Evolutionary conservation across 2,329 filamentous ascomycete species (phyloP).

Genomic region (Daldinia sp.): DNA sequence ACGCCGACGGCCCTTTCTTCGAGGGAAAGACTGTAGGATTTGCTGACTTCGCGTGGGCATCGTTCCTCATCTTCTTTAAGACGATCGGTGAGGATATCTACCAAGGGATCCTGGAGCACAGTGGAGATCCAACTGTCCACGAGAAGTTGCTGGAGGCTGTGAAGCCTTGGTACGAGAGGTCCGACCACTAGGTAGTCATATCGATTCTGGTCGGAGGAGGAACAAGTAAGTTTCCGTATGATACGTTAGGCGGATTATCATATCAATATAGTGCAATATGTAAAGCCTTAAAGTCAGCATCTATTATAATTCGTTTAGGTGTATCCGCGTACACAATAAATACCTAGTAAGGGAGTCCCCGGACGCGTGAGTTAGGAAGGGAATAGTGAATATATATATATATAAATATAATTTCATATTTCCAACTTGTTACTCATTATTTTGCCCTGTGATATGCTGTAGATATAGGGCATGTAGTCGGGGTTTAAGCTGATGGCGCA

Average conservation of each 20-base stretch:
- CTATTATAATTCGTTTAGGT: too few species aligned
- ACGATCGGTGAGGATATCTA: slow-evolving; percentile 49
- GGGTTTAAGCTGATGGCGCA: too few species aligned
- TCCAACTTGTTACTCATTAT: too few species aligned
- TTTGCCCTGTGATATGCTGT: too few species aligned
- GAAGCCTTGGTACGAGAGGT: slow-evolving; percentile 53
- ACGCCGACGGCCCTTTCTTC: slow-evolving; percentile 67
- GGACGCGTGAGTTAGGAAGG: too few species aligned
- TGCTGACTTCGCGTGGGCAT: slow-evolving; percentile 66
- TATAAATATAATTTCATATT: too few species aligned
- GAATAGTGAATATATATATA: too few species aligned
- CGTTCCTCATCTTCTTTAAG: slow-evolving; percentile 50
- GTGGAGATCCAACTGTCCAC: slow-evolving; percentile 51
- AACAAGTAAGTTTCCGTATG: not conserved
- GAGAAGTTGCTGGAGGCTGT: slow-evolving; percentile 51
- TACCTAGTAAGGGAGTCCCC: too few species aligned
- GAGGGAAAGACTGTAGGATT: slow-evolving; percentile 63
- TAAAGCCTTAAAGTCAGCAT: not conserved
- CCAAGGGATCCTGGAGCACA: slow-evolving; percentile 48
- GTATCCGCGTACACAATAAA: too few species aligned
- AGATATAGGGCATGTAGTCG: too few species aligned
- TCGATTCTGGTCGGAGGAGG: not conserved
- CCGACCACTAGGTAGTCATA: slow-evolving; percentile 47
- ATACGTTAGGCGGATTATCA: not conserved
- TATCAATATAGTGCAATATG: not conserved